These are phyloP conservation scores for Venustampulla echinocandica DNA, from an alignment of 495 filamentous ascomycete species.

Conservation along the genomic window DNA sequence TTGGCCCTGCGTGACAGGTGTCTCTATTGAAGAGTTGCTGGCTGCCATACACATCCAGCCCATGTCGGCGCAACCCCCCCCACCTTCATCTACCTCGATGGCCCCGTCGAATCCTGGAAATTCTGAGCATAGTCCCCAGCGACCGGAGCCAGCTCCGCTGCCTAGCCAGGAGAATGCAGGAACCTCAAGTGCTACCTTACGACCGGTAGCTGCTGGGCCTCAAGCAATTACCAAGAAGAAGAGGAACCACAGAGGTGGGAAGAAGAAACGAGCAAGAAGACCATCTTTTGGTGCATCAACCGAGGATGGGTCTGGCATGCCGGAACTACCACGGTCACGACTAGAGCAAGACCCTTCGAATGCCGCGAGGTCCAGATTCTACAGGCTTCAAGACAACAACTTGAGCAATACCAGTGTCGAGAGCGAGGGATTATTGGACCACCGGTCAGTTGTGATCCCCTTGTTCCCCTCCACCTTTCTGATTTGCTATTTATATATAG, in stretches of 20 bases:
- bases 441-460: slow-evolving; percentile 55
- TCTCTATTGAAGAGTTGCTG: no score
- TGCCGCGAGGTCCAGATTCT: slow-evolving; percentile 38
- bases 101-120: not conserved
- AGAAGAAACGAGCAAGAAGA: slow-evolving; percentile 52
- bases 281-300: slow-evolving; percentile 53
- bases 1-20: no score
- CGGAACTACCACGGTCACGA: slow-evolving; percentile 26
- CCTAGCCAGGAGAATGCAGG: slow-evolving; percentile 1
- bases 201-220: slow-evolving; percentile 6
- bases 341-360: slow-evolving; percentile 23
- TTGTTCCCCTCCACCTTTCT: no score
- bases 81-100: slow-evolving; percentile 5
- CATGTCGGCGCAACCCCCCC: slow-evolving; percentile 4
- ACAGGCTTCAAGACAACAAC: slow-evolving; percentile 46
- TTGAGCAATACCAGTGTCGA: slow-evolving; percentile 75
- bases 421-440: slow-evolving; percentile 71
- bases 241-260: slow-evolving; percentile 40
- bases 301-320: slow-evolving; percentile 35
- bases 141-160: slow-evolving; percentile 13
- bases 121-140: slow-evolving; percentile 9
- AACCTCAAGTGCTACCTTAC: slow-evolving; percentile 8
- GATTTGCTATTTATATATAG: slow-evolving; percentile 29
- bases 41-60: no score
- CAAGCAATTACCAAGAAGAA: slow-evolving; percentile 29